Evolutionary conservation across 2,329 filamentous ascomycete genomes (phyloP).

Genomic region (Aspergillus latus): DNA sequence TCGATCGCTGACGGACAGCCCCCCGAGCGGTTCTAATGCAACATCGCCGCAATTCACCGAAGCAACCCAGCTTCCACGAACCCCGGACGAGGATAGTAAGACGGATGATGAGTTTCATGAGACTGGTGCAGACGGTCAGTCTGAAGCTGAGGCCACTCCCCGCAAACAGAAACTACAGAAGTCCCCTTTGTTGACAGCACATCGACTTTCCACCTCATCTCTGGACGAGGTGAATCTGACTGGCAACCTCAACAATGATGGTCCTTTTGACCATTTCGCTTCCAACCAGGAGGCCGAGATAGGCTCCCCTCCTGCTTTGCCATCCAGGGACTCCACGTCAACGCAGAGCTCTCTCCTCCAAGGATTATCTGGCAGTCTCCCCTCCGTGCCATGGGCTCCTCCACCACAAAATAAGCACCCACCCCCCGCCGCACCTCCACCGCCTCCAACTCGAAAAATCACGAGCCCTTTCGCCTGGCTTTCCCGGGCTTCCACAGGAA

Average conservation of each 20-base stretch:
- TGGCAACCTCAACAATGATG: slow-evolving; percentile 56
- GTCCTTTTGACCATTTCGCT: slow-evolving; percentile 29
- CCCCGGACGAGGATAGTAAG: slow-evolving; percentile 25
- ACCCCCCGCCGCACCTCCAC: slow-evolving; percentile 41
- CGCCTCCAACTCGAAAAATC: slow-evolving; percentile 63
- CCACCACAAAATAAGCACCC: slow-evolving; percentile 46
- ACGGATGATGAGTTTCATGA: slow-evolving; percentile 27
- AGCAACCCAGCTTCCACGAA: slow-evolving; percentile 29
- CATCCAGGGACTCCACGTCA: slow-evolving; percentile 33
- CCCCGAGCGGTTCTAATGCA: slow-evolving; percentile 37
- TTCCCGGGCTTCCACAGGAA: slow-evolving; percentile 62
- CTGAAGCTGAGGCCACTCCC: slow-evolving; percentile 35
- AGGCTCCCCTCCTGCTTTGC: slow-evolving; percentile 32
- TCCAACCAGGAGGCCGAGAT: slow-evolving; percentile 27
- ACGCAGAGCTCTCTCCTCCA: slow-evolving; percentile 37
- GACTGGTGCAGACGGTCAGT: slow-evolving; percentile 27
- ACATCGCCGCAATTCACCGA: slow-evolving; percentile 40
- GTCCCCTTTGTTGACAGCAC: slow-evolving; percentile 54
- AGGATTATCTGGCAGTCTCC: slow-evolving; percentile 70
- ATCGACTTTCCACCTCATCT: slow-evolving; percentile 57
- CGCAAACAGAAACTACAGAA: slow-evolving; percentile 44
- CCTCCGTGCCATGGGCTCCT: slow-evolving; percentile 71
- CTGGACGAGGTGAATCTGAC: slow-evolving; percentile 67
- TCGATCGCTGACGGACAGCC: slow-evolving; percentile 60
- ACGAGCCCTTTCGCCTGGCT: slow-evolving; percentile 88